These are phyloP conservation scores for Carex littledalei DNA, from an alignment of 176 grass and related monocot species.

Conservation along the genomic window DNA sequence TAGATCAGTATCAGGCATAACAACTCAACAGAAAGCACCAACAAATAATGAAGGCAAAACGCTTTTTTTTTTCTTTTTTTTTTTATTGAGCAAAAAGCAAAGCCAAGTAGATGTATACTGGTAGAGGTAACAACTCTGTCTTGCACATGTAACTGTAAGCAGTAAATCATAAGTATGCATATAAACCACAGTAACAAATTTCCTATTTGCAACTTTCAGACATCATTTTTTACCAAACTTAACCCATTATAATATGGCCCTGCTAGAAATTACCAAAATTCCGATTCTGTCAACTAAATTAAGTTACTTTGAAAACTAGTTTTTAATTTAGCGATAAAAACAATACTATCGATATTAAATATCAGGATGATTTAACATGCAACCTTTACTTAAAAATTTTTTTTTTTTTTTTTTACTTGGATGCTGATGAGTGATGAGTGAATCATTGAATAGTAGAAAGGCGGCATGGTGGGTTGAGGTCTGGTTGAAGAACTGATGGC, in stretches of 20 bases:
- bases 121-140: neutral
- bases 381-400: too few species aligned
- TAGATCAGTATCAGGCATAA: neutral
- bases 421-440: too few species aligned
- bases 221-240: neutral
- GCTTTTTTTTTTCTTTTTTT: neutral
- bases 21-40: conserved; percentile 1
- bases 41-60: neutral
- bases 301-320: too few species aligned
- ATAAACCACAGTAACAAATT: neutral
- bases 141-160: neutral
- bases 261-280: neutral
- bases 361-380: too few species aligned
- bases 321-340: too few species aligned
- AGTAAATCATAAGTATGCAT: neutral
- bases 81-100: neutral
- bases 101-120: neutral
- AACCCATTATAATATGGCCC: neutral
- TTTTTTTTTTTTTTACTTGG: too few species aligned
- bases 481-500: too few species aligned
- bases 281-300: too few species aligned
- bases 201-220: neutral
- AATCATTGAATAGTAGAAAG: too few species aligned
- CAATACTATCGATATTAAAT: too few species aligned
- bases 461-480: too few species aligned